A percentile compares a stretch with the other conserved stretches of the same genome.
These are phyloP conservation scores for Coemansia sp. DNA, from an alignment of 192 early-diverging fungal species.

Conservation along the genomic window DNA sequence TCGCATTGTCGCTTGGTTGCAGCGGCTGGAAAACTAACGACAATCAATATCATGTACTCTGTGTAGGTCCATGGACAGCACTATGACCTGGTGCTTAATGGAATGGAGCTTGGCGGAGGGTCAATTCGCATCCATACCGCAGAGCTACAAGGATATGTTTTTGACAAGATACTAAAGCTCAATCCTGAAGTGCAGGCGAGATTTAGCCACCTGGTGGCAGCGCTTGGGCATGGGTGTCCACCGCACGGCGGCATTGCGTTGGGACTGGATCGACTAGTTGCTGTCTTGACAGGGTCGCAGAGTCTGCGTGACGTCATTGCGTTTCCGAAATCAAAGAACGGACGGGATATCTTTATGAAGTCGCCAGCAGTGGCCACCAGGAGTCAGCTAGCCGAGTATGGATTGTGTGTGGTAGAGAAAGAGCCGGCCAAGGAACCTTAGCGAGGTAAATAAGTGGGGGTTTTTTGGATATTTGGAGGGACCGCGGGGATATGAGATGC, in stretches of 20 bases:
- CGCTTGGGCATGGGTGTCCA: slow-evolving; percentile 80
- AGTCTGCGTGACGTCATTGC: slow-evolving; percentile 91
- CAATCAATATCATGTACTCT: background rate
- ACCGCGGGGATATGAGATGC: background rate
- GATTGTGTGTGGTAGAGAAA: slow-evolving; percentile 27
- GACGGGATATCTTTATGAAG: slow-evolving; percentile 78
- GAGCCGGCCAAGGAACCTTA: background rate
- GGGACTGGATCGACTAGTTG: slow-evolving; percentile 78
- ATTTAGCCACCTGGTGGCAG: slow-evolving; percentile 82
- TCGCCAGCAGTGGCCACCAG: slow-evolving; percentile 67
- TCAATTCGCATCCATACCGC: slow-evolving; percentile 86
- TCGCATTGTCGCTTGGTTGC: background rate
- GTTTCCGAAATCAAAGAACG: slow-evolving; percentile 83
- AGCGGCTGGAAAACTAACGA: background rate
- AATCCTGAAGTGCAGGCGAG: slow-evolving; percentile 56
- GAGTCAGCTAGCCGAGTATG: slow-evolving; percentile 69
- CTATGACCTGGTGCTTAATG: slow-evolving; percentile 90
- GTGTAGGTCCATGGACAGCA: slow-evolving; percentile 70
- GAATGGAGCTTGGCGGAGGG: slow-evolving; percentile 88
- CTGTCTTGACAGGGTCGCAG: slow-evolving; percentile 66
- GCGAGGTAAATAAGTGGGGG: no score
- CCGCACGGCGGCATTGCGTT: slow-evolving; percentile 89
- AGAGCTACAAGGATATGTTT: slow-evolving; percentile 70
- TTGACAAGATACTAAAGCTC: slow-evolving; percentile 69
- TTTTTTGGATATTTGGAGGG: background rate